Conservation (phyloP, 2,329 filamentous ascomycete genomes). For the Hymenotorrendiella dingleyae region DNA sequence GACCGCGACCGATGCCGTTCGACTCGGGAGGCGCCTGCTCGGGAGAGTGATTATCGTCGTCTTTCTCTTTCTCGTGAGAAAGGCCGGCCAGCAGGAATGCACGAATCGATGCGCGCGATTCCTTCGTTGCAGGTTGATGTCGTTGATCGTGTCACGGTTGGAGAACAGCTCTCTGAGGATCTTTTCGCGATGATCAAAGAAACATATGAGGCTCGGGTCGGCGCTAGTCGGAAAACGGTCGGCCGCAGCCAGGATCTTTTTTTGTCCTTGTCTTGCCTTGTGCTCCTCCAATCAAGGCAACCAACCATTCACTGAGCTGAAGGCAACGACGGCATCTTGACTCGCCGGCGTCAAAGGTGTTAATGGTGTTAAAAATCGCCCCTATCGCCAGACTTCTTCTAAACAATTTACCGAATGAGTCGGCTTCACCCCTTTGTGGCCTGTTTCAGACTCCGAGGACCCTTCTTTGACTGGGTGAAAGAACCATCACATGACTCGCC, state of each 20-base stretch:
- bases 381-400: too few relatives aligned
- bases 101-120: constrained; percentile 30
- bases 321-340: too few relatives aligned
- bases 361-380: too few relatives aligned
- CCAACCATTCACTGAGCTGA: too few relatives aligned
- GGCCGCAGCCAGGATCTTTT: neutral
- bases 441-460: neutral
- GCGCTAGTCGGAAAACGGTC: constrained; percentile 1
- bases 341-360: too few relatives aligned
- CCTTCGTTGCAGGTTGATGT: constrained; percentile 19
- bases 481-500: too few relatives aligned
- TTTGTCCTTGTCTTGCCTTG: too few relatives aligned
- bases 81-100: constrained; percentile 28
- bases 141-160: constrained; percentile 8
- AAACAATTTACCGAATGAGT: too few relatives aligned
- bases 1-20: constrained; percentile 20
- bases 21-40: too few relatives aligned
- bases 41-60: too few relatives aligned
- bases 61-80: constrained; percentile 29
- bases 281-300: too few relatives aligned
- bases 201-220: constrained; percentile 2
- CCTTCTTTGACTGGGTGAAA: too few relatives aligned
- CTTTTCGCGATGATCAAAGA: constrained; percentile 5
- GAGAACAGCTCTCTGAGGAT: constrained; percentile 4
- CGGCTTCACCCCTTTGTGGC: neutral